Evolutionary conservation across 768 basidiomycete species (phyloP), one percentile per base, ranked within the genome.

Genomic region (Tulasnella calospora): DNA sequence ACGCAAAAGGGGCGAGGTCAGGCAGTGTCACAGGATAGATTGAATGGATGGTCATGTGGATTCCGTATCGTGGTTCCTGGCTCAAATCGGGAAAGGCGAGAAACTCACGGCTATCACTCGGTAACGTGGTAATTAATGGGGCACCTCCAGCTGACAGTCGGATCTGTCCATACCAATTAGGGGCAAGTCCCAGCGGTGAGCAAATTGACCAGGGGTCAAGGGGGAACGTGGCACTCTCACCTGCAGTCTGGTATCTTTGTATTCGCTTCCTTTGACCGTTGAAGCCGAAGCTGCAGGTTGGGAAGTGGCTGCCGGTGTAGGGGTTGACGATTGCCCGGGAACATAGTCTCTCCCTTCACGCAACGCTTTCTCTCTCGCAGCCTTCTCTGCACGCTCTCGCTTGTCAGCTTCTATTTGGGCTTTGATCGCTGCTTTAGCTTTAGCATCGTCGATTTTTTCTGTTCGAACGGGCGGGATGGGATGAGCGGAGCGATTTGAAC

Each of bases 401-500:
- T 96, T 99, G 86, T 98, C 96, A 0, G 92, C 94, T 84, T 96
- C 96, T 81, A 98, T 98, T 83, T 98, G 96, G 0, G 93, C 94
- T 83, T 95, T 95, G 82, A 98, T 87, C 0, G 93, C 93, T 3
- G 94, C 94, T 80, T 87, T 90, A 1, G 95, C 96, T 82, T 91
- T 91, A 15, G 91, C 91, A 72, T 99, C 97, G 74, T 92, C 94
- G 55, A 94, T 82, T 86, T 98, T 99, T 82, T 98, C 97, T 96
- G 82, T 33, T 79, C 76, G 74, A 70, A 19, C 27, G 21, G 44
- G 23, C 44, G 21, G 40, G 74, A 7, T 27, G 0, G 30, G 0
- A 38, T 47, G 10, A 47, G 6, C 61, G 23, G 55, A 30, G 44
- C 0, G 36, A 35, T 5, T 23, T 12, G 9, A 4, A 71, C 19